A percentile compares a stretch with the other conserved stretches of the same genome.
Conservation (phyloP, 768 basidiomycete species). For the Plicaturopsis crispa region DNA sequence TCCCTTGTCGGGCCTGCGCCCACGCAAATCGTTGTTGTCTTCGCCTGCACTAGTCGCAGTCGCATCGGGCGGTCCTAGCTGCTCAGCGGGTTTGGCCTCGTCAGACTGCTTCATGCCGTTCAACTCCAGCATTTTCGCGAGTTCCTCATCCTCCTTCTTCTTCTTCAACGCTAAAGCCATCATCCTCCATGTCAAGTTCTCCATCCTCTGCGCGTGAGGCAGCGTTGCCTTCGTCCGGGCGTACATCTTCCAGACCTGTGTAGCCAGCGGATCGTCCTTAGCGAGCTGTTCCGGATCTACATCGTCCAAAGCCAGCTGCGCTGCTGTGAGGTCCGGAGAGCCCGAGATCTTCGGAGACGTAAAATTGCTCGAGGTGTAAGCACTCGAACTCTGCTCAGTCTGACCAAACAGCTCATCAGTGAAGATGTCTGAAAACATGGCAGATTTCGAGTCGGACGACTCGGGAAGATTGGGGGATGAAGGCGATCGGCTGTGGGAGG, state of each 20-base stretch:
- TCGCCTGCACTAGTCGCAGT: too few species aligned
- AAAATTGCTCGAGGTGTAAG: slow-evolving; percentile 43
- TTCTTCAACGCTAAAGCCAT: slow-evolving; percentile 94
- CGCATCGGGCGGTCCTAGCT: background rate
- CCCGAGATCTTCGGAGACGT: slow-evolving; percentile 62
- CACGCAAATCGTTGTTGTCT: slow-evolving; percentile 51
- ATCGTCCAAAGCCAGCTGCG: slow-evolving; percentile 30
- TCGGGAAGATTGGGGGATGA: slow-evolving; percentile 36
- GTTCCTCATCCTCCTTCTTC: slow-evolving; percentile 68
- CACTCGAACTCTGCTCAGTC: slow-evolving; percentile 22
- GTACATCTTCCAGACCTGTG: slow-evolving; percentile 97
- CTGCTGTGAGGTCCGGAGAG: slow-evolving; percentile 56
- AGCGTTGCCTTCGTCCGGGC: slow-evolving; percentile 82
- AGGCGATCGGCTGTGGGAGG: slow-evolving; percentile 28
- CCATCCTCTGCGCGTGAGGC: slow-evolving; percentile 93
- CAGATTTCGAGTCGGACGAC: slow-evolving; percentile 49
- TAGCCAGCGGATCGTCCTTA: slow-evolving; percentile 84
- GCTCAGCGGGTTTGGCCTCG: slow-evolving; percentile 6
- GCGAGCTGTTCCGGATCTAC: slow-evolving; percentile 60
- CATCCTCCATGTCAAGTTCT: slow-evolving; percentile 98
- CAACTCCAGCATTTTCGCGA: slow-evolving; percentile 11
- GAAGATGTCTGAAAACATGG: slow-evolving; percentile 64
- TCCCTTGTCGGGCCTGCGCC: slow-evolving; percentile 73
- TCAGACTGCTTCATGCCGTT: slow-evolving; percentile 12
- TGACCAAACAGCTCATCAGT: slow-evolving; percentile 55